These are phyloP conservation scores for Daldinia loculata DNA, from an alignment of 495 filamentous ascomycete genomes.

Conservation along the genomic window DNA sequence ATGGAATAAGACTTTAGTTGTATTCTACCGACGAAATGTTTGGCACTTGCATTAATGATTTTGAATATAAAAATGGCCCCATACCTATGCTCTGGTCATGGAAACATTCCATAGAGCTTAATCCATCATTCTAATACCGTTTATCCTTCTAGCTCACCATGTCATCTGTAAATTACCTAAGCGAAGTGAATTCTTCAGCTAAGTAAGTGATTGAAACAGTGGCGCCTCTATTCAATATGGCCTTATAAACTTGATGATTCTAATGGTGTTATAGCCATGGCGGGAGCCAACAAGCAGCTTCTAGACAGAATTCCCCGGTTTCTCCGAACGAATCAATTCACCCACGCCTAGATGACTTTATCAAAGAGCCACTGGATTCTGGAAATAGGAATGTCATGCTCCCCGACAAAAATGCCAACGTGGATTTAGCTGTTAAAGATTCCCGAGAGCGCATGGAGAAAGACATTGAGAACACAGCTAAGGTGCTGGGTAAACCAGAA, in stretches of 20 bases:
- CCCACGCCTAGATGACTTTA: constrained; percentile 21
- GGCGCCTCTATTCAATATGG: not conserved
- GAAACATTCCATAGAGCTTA: not conserved
- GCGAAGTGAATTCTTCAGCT: not conserved
- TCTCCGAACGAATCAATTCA: not conserved
- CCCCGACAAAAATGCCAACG: constrained; percentile 4
- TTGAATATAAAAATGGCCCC: not conserved
- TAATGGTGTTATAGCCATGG: not conserved
- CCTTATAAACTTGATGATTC: not conserved
- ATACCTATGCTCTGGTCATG: not conserved
- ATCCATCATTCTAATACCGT: not conserved
- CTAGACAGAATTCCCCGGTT: not conserved
- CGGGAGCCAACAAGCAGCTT: not conserved
- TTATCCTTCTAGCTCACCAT: not conserved
- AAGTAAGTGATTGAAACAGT: not conserved
- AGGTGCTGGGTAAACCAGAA: not conserved
- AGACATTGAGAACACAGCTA: not conserved
- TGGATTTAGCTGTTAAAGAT: not conserved
- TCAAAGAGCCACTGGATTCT: constrained; percentile 7
- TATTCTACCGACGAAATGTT: not conserved
- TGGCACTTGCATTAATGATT: not conserved
- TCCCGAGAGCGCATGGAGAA: constrained; percentile 1
- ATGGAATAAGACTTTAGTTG: not conserved
- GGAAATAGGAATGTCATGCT: constrained; percentile 31
- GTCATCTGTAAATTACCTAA: constrained; percentile 1